Base-by-base conservation (phyloP, 2,329 filamentous ascomycete species). In the Aureobasidium leucospermi region DNA sequence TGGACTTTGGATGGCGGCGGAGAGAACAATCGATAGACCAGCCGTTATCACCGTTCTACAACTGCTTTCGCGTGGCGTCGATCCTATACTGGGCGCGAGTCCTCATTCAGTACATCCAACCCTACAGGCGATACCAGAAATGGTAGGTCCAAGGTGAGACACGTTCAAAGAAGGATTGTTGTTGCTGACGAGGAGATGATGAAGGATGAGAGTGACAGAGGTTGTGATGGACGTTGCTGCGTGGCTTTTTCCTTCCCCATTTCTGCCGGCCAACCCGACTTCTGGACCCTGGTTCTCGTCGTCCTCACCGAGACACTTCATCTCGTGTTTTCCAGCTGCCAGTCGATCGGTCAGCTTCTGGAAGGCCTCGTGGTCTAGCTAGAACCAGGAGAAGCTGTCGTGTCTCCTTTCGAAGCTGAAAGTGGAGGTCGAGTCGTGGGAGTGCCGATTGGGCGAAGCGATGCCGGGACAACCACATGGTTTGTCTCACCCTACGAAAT, bases 21-120 rank as follows among this genome's bases (percentile, higher is more conserved):
- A 15, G 11, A 45, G 38, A 34, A 57, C 47, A 23, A 57, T 57
- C 53, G 53, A 57, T 57, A 57, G 34, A 47, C 53, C 3, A 39
- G 31, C 53, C 53, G 53, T 57, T 57, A 10, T 29, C 8, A 7
- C 53, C 53, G 53, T 57, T 57, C 4, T 23, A 2, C 32, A 57
- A 46, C 53, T 31, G 42, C 32, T 47, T 16, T 46, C 53, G 28
- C 42, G 32, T 57, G 53, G 42, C 53, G 32, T 57, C 31, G 42
- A 57, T 38, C 13, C 9, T 47, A 4, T 19, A 16, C 16, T 39
- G 15, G 13, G 3, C 52, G n/a, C 10, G 7, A 8, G 4, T 47
- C 8, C 32, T 32, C 16, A 15, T 47, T 39, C 15, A 2, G 42
- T 46, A 47, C 34, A 23, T 31, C 1, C 2, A 8, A 28, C 42